Conservation (phyloP, 345 rosid genomes). For the Litchi chinensis region DNA sequence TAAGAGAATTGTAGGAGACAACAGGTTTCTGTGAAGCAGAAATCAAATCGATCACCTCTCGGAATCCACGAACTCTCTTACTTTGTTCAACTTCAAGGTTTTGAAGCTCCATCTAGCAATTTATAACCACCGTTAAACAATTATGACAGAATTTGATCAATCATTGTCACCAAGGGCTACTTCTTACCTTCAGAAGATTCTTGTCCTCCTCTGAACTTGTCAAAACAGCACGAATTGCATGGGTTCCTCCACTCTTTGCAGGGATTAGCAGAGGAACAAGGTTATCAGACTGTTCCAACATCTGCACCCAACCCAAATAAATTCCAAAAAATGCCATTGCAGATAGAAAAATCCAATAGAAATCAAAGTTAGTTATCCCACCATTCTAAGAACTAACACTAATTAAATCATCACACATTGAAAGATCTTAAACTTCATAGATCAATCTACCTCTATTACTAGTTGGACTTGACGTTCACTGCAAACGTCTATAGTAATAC, state of each 20-base stretch:
- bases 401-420: not conserved
- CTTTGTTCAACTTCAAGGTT: conserved; percentile 60
- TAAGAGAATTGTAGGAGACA: conserved; percentile 75
- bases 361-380: conserved; percentile 8
- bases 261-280: conserved; percentile 73
- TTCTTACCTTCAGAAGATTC: conserved; percentile 60
- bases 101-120: conserved; percentile 71
- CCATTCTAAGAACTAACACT: not conserved
- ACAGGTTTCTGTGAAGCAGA: conserved; percentile 85
- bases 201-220: conserved; percentile 76
- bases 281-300: conserved; percentile 62
- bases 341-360: not conserved
- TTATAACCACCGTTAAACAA: conserved; percentile 24
- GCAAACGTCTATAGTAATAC: conserved; percentile 77
- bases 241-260: conserved; percentile 72
- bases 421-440: conserved; percentile 1
- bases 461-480: conserved; percentile 86
- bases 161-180: conserved; percentile 7
- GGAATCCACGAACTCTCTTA: conserved; percentile 74
- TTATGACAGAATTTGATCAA: conserved; percentile 9
- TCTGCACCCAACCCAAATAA: conserved; percentile 41
- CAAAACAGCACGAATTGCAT: conserved; percentile 68
- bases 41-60: conserved; percentile 90
- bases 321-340: conserved; percentile 15
- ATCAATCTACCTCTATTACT: conserved; percentile 55